A percentile compares a stretch with the other conserved stretches of the same genome.
Evolutionary conservation across 306 rosid species (phyloP).

Genomic region (Vachellia collinsii): DNA sequence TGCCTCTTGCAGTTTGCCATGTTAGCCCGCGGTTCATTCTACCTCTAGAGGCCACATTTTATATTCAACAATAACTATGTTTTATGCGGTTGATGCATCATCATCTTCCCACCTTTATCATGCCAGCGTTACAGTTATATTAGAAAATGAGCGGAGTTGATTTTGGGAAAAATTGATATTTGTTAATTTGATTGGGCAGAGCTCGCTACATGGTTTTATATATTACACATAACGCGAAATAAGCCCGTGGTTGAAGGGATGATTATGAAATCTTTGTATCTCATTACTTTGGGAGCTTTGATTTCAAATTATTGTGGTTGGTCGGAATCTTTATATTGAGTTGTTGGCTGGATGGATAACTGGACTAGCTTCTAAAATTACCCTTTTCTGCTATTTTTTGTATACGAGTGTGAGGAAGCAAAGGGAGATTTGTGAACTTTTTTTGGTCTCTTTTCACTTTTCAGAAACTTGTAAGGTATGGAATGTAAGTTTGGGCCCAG

Average conservation of each 20-base stretch:
- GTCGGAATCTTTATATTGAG: conserved; percentile 19
- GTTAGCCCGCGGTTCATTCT: not conserved
- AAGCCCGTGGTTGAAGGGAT: not conserved
- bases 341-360: too few relatives aligned
- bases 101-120: not conserved
- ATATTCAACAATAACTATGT: not conserved
- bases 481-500: not conserved
- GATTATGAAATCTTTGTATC: not conserved
- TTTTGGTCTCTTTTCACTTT: not conserved
- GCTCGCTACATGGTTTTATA: not conserved
- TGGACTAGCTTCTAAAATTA: not conserved
- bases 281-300: not conserved
- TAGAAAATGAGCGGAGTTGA: not conserved
- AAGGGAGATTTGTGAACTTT: not conserved
- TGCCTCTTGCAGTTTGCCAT: not conserved
- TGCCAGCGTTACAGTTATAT: not conserved
- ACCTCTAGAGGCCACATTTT: not conserved
- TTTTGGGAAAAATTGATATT: conserved; percentile 12
- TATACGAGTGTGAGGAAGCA: conserved; percentile 15
- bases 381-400: not conserved
- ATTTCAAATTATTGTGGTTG: not conserved
- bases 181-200: conserved; percentile 2
- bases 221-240: not conserved
- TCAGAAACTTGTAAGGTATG: not conserved
- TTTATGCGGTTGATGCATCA: not conserved